Percentiles rank a stretch among this genome's conserved stretches.
Conservation (phyloP, 495 filamentous ascomycete species). For the Tuber calosporum region DNA sequence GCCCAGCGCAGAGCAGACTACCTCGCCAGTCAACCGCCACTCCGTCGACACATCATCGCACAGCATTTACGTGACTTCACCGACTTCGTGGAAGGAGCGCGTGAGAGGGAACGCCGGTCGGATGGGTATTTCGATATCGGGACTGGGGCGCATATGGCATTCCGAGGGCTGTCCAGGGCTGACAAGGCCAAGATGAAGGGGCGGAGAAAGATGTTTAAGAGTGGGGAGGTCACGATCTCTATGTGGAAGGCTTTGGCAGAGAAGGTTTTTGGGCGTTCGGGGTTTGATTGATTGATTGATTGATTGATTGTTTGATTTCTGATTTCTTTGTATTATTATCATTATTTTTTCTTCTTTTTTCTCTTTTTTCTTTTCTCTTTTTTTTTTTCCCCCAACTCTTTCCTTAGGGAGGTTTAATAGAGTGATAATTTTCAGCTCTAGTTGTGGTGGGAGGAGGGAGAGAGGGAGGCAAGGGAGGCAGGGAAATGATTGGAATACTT, state of each 20-base stretch:
- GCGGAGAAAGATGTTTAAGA: not conserved
- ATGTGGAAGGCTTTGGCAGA: not conserved
- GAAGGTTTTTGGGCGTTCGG: not conserved
- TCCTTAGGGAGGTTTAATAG: not conserved
- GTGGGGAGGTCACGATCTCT: not conserved
- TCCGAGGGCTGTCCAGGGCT: not conserved
- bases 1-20: not conserved
- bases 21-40: not conserved
- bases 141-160: not conserved
- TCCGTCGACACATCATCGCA: not conserved
- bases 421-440: not conserved
- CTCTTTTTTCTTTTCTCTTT: not conserved
- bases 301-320: not conserved
- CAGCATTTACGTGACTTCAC: not conserved
- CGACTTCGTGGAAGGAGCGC: not conserved
- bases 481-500: not conserved
- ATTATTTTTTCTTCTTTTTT: too few relatives aligned
- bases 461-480: too few relatives aligned
- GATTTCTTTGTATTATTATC: too few relatives aligned
- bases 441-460: not conserved
- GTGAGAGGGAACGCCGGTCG: not conserved
- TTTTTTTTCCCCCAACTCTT: too few relatives aligned
- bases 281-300: not conserved
- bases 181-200: not conserved
- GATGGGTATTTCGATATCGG: not conserved